These are phyloP conservation scores for Trichoderma simmonsii DNA, from an alignment of 2,329 filamentous ascomycete species.

Conservation along the genomic window DNA sequence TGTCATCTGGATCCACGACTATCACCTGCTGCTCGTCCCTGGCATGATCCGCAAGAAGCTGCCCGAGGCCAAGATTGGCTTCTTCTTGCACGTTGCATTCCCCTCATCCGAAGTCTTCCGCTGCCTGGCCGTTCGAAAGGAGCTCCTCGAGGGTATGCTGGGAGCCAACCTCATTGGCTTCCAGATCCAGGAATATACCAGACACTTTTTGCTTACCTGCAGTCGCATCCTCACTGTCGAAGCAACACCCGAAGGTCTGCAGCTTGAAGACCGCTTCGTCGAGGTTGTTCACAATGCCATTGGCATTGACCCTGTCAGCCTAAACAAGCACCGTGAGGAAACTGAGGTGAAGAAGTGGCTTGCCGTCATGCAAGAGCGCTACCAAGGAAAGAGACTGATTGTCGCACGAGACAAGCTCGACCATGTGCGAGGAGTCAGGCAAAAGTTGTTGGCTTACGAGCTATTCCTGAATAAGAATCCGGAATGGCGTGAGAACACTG, in stretches of 20 bases:
- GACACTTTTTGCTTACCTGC: conserved; percentile 94
- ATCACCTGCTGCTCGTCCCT: conserved; percentile 86
- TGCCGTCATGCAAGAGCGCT: conserved; percentile 74
- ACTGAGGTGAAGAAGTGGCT: conserved; percentile 76
- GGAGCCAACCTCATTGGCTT: conserved; percentile 91
- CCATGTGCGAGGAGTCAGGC: conserved; percentile 83
- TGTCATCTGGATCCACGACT: conserved; percentile 93
- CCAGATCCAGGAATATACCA: conserved; percentile 87
- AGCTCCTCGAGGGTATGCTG: conserved; percentile 87
- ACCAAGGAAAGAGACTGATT: conserved; percentile 84
- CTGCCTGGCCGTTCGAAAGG: conserved; percentile 80
- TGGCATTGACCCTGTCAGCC: conserved; percentile 79
- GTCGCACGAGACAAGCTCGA: conserved; percentile 94
- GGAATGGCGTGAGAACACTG: conserved; percentile 81
- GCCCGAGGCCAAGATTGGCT: conserved; percentile 90
- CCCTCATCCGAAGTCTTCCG: conserved; percentile 95
- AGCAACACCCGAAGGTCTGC: conserved; percentile 80
- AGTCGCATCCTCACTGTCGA: conserved; percentile 88
- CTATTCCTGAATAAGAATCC: conserved; percentile 92
- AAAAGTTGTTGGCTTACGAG: conserved; percentile 90
- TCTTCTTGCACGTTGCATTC: conserved; percentile 93
- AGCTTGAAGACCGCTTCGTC: conserved; percentile 89
- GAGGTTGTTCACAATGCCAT: conserved; percentile 84
- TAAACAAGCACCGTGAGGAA: conserved; percentile 68
- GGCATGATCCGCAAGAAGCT: conserved; percentile 85